Evolutionary conservation across 768 basidiomycete genomes (phyloP).

Genomic region (Tulasnella sp.): DNA sequence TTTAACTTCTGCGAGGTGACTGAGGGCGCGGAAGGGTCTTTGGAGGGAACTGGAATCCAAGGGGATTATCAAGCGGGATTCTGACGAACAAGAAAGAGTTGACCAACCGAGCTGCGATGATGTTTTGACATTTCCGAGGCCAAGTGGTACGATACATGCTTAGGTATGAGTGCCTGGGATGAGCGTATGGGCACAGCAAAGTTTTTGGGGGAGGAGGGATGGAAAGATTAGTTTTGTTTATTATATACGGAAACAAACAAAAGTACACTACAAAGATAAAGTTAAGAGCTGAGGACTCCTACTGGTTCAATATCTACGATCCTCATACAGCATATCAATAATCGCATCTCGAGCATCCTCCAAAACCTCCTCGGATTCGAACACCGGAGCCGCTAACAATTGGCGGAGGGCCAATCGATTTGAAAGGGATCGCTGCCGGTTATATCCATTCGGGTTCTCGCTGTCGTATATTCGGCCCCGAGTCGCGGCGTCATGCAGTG

Average conservation of each 20-base stretch:
- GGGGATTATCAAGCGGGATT: background rate
- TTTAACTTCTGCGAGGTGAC: background rate
- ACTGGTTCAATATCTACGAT: background rate
- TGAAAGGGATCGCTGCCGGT: background rate
- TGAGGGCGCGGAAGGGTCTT: background rate
- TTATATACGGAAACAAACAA: background rate
- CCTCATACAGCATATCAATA: constrained; percentile 6
- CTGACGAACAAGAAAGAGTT: background rate
- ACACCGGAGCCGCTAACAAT: background rate
- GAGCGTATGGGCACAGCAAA: background rate
- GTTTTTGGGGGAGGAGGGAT: background rate
- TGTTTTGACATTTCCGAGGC: background rate
- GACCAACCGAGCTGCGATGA: background rate
- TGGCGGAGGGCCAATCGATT: background rate
- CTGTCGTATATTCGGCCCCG: background rate
- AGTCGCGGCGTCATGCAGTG: background rate
- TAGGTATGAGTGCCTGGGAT: background rate
- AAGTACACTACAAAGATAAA: background rate
- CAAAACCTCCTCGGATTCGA: background rate
- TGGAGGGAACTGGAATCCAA: background rate
- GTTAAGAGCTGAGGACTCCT: background rate
- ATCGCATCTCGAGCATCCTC: constrained; percentile 7
- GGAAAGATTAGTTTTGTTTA: background rate
- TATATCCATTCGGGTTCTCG: background rate
- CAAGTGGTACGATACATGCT: background rate